These are phyloP conservation scores for Euphorbia tirucalli DNA, from an alignment of 345 rosid species.

Conservation along the genomic window DNA sequence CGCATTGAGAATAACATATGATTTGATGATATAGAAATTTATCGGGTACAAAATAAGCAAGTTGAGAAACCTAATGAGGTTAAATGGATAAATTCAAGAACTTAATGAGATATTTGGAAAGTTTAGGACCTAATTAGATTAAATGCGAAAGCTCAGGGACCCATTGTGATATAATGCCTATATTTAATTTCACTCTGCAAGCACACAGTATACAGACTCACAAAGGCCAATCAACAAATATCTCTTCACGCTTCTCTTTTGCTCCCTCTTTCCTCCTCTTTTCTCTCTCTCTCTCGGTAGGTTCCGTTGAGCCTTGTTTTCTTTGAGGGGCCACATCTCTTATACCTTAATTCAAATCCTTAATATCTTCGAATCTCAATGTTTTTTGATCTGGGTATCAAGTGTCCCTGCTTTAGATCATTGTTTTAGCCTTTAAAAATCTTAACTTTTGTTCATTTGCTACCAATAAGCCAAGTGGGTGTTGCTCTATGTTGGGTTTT, in stretches of 20 bases:
- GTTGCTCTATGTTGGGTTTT: slow-evolving; percentile 15
- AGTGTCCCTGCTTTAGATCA: slow-evolving; percentile 32
- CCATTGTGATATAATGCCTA: no score
- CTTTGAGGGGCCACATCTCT: slow-evolving; percentile 4
- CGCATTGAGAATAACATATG: no score
- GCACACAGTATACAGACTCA: slow-evolving; percentile 13
- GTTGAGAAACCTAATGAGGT: no score
- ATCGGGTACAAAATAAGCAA: no score
- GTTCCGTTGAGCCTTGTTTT: slow-evolving; percentile 18
- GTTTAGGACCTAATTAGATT: no score
- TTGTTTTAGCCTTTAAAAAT: slow-evolving; percentile 14
- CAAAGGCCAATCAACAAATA: slow-evolving; percentile 43
- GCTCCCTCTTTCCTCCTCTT: background rate
- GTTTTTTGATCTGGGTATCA: slow-evolving; percentile 42
- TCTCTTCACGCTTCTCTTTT: slow-evolving; percentile 25
- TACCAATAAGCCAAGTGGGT: slow-evolving; percentile 25
- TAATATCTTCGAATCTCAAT: slow-evolving; percentile 28
- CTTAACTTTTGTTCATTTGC: slow-evolving; percentile 17
- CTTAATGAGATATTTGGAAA: no score
- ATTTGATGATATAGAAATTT: no score
- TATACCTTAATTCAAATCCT: slow-evolving; percentile 8
- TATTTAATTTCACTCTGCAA: background rate
- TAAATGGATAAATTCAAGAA: no score
- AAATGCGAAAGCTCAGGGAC: no score
- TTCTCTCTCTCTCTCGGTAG: slow-evolving; percentile 11